Base-by-base conservation (phyloP, 2,329 filamentous ascomycete genomes). In the Microdochium nivale region DNA sequence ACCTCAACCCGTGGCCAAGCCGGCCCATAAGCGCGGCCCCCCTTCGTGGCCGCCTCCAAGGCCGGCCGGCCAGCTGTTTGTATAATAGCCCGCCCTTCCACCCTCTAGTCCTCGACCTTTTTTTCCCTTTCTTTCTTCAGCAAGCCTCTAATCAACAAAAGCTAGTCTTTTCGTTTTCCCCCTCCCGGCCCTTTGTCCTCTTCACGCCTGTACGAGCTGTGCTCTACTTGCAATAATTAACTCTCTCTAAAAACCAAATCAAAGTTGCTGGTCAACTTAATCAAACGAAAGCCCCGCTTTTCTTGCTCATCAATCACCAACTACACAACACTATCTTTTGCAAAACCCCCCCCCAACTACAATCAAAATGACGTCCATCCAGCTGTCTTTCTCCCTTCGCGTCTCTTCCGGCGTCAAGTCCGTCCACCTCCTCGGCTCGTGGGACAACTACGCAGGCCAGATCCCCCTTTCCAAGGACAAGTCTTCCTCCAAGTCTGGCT, bases 381-480 rank as follows among this genome's bases (percentile, higher is more conserved):
- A 96, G 76, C 86, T 96, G 62, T 92, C 90, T 68, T 97, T 97
- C 77, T 86, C 87, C 71, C 88, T 97, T 71, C 90, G 91, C 77
- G 95, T 95, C 70, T 96, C 91, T 67, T 84, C 89, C 68, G 90
- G 90, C 75, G 90, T 95, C 81, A 96, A 96, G 84, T 92, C 91
- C 66, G 92, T 96, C 68, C 92, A 97, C 70, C 81, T 99, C 61
- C 87, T 97, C 74, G 92, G 92, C 66, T 97, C 92, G 61, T 99
- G 92, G 92, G 94, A 99, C 79, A 88, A 88, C 79, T 99, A 99
- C 81, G 79, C 82, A 62, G 89, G 90, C 60, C 92, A 96, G 74
- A 88, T 96, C 64, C 92, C 92, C 52, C 87, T 97, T 62, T 90
- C 90, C 74, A 91, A 90, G 77, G 90, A 96, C 71, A 84, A 82